phyloP scores from a whole-genome alignment of 805 yeast genomes.

The Myxozyma vanderwaltii region DNA sequence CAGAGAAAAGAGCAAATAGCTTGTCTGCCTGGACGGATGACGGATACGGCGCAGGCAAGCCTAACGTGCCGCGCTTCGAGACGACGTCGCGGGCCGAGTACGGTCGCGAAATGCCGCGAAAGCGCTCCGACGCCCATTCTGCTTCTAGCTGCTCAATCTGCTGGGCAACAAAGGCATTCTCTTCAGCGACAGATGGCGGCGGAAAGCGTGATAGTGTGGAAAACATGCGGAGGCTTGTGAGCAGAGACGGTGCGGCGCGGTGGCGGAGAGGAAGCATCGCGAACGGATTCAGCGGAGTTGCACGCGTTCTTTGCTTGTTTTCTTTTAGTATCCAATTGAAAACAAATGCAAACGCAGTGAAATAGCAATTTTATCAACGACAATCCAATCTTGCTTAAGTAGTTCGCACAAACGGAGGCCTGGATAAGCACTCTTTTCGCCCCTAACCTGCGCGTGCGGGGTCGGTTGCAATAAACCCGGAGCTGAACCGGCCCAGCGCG shows the following conservation, averaged over 20 bases:
- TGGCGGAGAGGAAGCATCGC: not conserved
- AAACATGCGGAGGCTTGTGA: too few relatives aligned
- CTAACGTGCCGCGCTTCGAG: conserved; percentile 53
- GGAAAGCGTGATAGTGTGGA: conserved; percentile 39
- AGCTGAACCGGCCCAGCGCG: not conserved
- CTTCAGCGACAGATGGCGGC: conserved; percentile 43
- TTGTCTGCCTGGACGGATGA: conserved; percentile 59
- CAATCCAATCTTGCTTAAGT: too few relatives aligned
- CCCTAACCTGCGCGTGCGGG: conserved; percentile 4
- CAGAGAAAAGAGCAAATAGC: conserved; percentile 50
- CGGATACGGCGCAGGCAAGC: conserved; percentile 42
- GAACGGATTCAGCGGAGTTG: too few relatives aligned
- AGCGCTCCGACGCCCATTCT: conserved; percentile 58
- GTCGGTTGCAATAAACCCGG: not conserved
- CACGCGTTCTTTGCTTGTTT: too few relatives aligned
- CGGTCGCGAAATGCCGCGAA: conserved; percentile 52
- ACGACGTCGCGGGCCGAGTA: conserved; percentile 58
- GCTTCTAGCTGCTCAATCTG: conserved; percentile 46
- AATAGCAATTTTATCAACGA: too few relatives aligned
- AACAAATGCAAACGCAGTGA: too few relatives aligned
- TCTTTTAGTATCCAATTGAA: too few relatives aligned
- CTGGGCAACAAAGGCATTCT: conserved; percentile 39
- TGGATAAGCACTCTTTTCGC: too few relatives aligned
- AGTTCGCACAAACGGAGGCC: too few relatives aligned
- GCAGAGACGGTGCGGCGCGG: conserved; percentile 1